phyloP scores from a whole-genome alignment of 345 rosid species.

The Luvunga scandens region DNA sequence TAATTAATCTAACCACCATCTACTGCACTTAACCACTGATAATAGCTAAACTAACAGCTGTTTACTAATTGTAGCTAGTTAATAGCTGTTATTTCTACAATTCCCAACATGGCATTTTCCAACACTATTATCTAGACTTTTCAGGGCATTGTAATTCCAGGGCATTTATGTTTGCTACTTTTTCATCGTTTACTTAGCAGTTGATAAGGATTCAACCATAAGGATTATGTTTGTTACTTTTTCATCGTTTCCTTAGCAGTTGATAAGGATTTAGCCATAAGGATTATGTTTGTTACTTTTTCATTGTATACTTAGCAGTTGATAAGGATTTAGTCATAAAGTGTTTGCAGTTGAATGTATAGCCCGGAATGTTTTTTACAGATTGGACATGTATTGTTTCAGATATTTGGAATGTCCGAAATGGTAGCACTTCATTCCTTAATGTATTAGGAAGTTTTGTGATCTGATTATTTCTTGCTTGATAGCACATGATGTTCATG shows the following conservation, averaged over 20 bases:
- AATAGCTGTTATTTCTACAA: no score
- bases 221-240: not conserved
- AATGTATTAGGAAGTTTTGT: not conserved
- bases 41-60: no score
- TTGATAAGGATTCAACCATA: not conserved
- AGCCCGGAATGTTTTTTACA: not conserved
- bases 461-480: not conserved
- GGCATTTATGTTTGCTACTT: not conserved
- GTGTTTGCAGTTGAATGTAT: slow-evolving; percentile 2
- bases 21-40: no score
- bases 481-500: not conserved
- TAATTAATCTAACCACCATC: no score
- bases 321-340: not conserved
- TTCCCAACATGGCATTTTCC: no score
- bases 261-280: not conserved
- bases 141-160: not conserved
- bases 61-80: no score
- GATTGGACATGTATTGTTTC: not conserved
- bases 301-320: not conserved
- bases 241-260: not conserved
- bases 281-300: not conserved
- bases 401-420: not conserved
- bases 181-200: not conserved
- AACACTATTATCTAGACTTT: no score
- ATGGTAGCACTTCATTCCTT: not conserved